Percentiles rank a stretch among this genome's conserved stretches.
Evolutionary conservation across 345 rosid genomes (phyloP).

Genomic region (Hypericum perforatum): DNA sequence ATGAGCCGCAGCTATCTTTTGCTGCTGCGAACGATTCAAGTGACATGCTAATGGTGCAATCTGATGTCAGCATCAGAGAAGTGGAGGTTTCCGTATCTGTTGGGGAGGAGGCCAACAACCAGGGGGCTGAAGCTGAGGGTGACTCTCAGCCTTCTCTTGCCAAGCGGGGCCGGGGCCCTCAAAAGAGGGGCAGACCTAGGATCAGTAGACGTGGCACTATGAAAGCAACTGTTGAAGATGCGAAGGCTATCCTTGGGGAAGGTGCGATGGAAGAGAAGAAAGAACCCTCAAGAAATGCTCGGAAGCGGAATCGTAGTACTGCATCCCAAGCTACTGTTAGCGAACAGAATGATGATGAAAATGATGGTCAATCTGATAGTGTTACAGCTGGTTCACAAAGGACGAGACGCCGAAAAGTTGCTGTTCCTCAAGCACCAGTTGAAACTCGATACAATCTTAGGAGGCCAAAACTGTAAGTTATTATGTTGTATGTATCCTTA

Average conservation of each 20-base stretch:
- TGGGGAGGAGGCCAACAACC: constrained; percentile 46
- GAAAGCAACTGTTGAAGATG: constrained; percentile 74
- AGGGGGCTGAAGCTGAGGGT: constrained; percentile 34
- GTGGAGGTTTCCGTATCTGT: constrained; percentile 31
- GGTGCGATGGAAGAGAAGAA: constrained; percentile 19
- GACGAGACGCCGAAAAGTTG: constrained; percentile 58
- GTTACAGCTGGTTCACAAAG: constrained; percentile 42
- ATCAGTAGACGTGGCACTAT: constrained; percentile 56
- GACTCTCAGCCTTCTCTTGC: constrained; percentile 42
- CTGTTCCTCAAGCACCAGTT: constrained; percentile 26
- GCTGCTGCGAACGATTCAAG: constrained; percentile 28
- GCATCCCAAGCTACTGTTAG: constrained; percentile 42
- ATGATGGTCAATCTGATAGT: constrained; percentile 63
- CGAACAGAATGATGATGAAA: constrained; percentile 53
- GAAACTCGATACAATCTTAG: constrained; percentile 65
- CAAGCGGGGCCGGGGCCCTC: constrained; percentile 35
- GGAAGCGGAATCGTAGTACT: constrained; percentile 52
- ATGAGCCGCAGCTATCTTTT: constrained; percentile 36
- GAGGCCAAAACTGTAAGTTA: constrained; percentile 51
- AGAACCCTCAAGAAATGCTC: constrained; percentile 37
- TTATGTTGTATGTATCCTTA: neutral
- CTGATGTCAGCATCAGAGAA: constrained; percentile 34
- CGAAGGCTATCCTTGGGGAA: constrained; percentile 55
- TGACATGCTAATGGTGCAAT: constrained; percentile 37
- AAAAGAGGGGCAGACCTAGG: constrained; percentile 42